These are phyloP conservation scores for Mycothermus thermophilus DNA, from an alignment of 495 filamentous ascomycete genomes.

Conservation along the genomic window DNA sequence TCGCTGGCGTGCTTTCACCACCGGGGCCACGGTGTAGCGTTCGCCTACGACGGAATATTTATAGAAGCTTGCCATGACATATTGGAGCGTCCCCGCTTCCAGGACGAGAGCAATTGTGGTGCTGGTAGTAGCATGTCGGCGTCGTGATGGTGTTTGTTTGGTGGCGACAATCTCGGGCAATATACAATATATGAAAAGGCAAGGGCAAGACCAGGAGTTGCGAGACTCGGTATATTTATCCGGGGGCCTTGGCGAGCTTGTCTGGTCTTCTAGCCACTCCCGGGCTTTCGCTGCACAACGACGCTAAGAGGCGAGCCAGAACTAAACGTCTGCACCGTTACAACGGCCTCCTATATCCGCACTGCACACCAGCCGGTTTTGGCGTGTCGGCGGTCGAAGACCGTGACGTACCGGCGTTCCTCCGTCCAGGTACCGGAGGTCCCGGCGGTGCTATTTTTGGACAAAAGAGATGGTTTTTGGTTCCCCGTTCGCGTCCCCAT, in stretches of 20 bases:
- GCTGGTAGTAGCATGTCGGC: conserved; percentile 4
- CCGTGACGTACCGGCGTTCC: conserved; percentile 17
- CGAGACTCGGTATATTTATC: conserved; percentile 23
- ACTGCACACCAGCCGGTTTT: conserved; percentile 7
- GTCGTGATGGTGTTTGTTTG: conserved; percentile 6
- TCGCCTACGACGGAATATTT: no score
- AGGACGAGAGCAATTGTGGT: conserved; percentile 6
- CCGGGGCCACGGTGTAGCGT: no score
- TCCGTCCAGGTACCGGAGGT: background rate
- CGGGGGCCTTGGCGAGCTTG: conserved; percentile 9
- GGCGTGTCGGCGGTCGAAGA: conserved; percentile 15
- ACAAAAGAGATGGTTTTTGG: conserved; percentile 7
- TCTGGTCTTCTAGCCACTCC: no score
- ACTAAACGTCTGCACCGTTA: conserved; percentile 14
- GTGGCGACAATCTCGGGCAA: conserved; percentile 24
- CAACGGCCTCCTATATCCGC: conserved; percentile 20
- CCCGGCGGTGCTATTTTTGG: conserved; percentile 20
- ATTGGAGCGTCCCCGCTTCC: conserved; percentile 5
- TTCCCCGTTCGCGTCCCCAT: background rate
- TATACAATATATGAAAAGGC: conserved; percentile 25
- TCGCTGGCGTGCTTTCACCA: no score
- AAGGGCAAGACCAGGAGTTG: conserved; percentile 11
- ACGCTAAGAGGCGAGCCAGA: conserved; percentile 8
- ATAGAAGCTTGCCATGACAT: conserved; percentile 13
- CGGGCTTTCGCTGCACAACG: conserved; percentile 5